Base-by-base conservation (phyloP, 2,329 filamentous ascomycete species). In the Talaromyces sp. region DNA sequence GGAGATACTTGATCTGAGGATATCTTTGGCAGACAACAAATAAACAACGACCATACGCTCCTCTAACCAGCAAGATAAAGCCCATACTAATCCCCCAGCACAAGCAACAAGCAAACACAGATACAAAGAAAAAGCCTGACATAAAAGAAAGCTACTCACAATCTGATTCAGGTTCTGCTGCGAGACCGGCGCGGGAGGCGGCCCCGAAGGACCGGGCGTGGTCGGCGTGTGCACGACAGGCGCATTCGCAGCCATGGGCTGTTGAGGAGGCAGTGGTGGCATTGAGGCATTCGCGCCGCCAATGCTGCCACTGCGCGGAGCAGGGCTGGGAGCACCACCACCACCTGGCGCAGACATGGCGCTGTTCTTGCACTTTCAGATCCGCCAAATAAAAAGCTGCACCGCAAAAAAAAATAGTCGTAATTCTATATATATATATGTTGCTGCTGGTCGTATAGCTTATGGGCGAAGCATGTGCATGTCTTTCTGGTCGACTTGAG, bases 141-240 rank as follows among this genome's bases (percentile, higher is more conserved):
- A n/a, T n/a, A n/a, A 30, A 62, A 63, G 62, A 49, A n/a, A 47
- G 39, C 36, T 57, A 81, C 93, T 84, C 84, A 97, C 93, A 76
- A 98, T 98, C 69, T 96, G 92, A 70, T 98, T 98, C 1, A 97
- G 77, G 72, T 97, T 96, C 70, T 96, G 91, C 65, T 93, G 92
- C 2, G 89, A 92, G 77, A 92, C 88, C 15, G 73, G 72, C 47
- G 73, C 73, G 58, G 72, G 73, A 10, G 73, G 70, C 33, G 70
- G 71, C 6, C 71, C 69, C 5, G 75, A 75, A 55, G 80, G 72
- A 62, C 81, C 74, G 68, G 76, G 64, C 7, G 62, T 63, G 25
- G 62, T 57, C 6, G 62, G 62, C 10, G 62, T 63, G 54, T 63
- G 61, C 62, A 75, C 70, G 65, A 80, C 75, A 63, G 82, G 76